Percentiles rank a stretch among this genome's conserved stretches.
Evolutionary conservation across 2,329 filamentous ascomycete genomes (phyloP).

Genomic region (Trichoderma atroviride): DNA sequence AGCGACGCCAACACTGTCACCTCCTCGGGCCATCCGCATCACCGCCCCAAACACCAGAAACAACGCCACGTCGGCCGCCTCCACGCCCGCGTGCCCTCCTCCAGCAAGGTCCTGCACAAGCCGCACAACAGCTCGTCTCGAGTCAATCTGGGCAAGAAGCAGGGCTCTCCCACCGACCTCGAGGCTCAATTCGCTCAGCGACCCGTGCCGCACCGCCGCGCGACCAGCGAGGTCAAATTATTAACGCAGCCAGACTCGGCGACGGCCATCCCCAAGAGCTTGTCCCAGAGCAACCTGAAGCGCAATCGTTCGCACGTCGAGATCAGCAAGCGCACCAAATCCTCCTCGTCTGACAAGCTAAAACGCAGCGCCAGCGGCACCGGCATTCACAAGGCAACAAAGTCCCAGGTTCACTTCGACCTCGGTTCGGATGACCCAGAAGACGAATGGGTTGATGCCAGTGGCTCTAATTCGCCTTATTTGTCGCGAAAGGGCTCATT

Average conservation of each 20-base stretch:
- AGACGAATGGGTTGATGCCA: conserved; percentile 70
- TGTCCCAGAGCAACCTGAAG: conserved; percentile 58
- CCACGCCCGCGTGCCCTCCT: conserved; percentile 56
- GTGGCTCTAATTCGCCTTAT: conserved; percentile 63
- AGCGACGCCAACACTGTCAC: conserved; percentile 36
- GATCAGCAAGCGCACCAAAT: conserved; percentile 55
- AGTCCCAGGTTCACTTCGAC: conserved; percentile 64
- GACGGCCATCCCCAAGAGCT: conserved; percentile 55
- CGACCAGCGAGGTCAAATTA: conserved; percentile 55
- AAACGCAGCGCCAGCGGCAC: conserved; percentile 58
- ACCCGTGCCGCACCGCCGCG: conserved; percentile 47
- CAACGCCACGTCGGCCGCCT: conserved; percentile 48
- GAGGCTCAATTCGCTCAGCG: conserved; percentile 38
- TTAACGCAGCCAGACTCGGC: conserved; percentile 50
- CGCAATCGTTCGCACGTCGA: conserved; percentile 64
- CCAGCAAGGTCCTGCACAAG: conserved; percentile 55
- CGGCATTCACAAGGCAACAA: conserved; percentile 45
- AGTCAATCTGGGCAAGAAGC: conserved; percentile 48
- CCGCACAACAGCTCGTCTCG: conserved; percentile 41
- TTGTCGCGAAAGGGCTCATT: conserved; percentile 51
- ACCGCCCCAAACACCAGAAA: conserved; percentile 37
- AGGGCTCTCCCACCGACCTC: conserved; percentile 43
- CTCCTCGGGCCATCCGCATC: conserved; percentile 31
- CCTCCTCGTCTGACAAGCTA: conserved; percentile 53
- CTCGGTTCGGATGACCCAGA: conserved; percentile 54